Base-by-base conservation (phyloP, 495 filamentous ascomycete genomes). In the Penicillium odoratum region DNA sequence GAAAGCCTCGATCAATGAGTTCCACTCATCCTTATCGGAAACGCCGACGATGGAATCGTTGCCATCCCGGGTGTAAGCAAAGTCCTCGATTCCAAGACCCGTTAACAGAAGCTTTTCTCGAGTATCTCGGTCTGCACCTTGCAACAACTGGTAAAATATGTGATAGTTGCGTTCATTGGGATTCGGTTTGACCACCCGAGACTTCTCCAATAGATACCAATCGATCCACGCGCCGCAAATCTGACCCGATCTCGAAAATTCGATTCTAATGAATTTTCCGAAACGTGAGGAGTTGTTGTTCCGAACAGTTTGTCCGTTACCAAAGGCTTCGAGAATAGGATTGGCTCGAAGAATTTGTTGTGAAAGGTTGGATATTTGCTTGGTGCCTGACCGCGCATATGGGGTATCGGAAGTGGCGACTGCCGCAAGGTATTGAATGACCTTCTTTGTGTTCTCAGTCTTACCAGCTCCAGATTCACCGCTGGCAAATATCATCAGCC, bases 231-330 rank as follows among this genome's bases (percentile, higher is more conserved):
- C 95, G 13, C 95, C 95, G 33, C 88, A 92, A 57, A 99, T 98
- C 36, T 95, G 90, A 11, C 95, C 95, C 38, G 86, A 84, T 33
- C 91, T 83, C 11, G 87, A 92, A 69, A 99, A 97, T 67, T 97
- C 91, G 64, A 99, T 98, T 40, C 95, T 82, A 69, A 99, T 99
- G 70, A 99, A 99, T 74, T 99, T 99, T 59, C 95, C 95, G 70
- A 99, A 99, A 53, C 95, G 85, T 8, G 95, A 99, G 3, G 95
- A 98, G 71, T 99, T 99, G 78, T 99, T 93, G 66, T 99, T 99
- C 47, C 95, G 81, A 26, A 98, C 91, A 1, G 95, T 99, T 69
- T 99, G 95, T 5, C 95, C 94, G 63, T 99, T 99, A 15, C 95
- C 95, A 67, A 99, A 99, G 1, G 95, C 88, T 81, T 99, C 95